These are phyloP conservation scores for Dipteronia dyeriana DNA, from an alignment of 345 rosid species.

Conservation along the genomic window DNA sequence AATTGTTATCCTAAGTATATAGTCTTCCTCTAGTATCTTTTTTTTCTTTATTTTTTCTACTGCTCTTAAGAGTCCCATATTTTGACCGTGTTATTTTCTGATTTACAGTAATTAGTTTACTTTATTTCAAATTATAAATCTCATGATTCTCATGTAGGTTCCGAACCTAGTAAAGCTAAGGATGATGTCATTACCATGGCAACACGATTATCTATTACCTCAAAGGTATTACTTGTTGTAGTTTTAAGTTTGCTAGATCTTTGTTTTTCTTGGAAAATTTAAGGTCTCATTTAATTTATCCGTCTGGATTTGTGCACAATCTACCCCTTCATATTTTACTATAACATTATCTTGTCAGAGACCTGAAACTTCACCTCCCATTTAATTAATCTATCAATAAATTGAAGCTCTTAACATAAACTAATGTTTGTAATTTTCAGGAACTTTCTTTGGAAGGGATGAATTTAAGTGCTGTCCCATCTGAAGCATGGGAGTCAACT, in stretches of 20 bases:
- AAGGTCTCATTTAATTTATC: background rate
- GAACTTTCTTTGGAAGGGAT: constrained; percentile 77
- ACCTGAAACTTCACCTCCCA: background rate
- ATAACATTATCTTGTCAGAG: background rate
- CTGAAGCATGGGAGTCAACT: constrained; percentile 80
- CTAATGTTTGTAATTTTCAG: constrained; percentile 35
- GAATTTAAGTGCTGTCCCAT: constrained; percentile 71
- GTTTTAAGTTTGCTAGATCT: background rate
- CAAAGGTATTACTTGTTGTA: constrained; percentile 57
- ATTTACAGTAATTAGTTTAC: constrained; percentile 3
- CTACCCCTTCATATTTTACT: background rate
- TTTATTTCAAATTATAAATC: constrained; percentile 6
- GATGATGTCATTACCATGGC: constrained; percentile 72
- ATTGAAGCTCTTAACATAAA: background rate
- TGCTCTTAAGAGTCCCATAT: constrained; percentile 4
- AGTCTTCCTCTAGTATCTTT: constrained; percentile 16
- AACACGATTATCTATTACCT: constrained; percentile 71
- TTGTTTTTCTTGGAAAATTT: background rate
- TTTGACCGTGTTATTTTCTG: constrained; percentile 5
- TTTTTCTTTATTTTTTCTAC: background rate
- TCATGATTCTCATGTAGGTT: constrained; percentile 42
- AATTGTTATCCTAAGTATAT: background rate
- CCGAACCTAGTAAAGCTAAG: constrained; percentile 57
- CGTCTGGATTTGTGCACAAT: background rate
- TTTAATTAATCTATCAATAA: background rate